These are phyloP conservation scores for Lachancea kluyveri DNA, from an alignment of 805 yeast species.

Conservation along the genomic window DNA sequence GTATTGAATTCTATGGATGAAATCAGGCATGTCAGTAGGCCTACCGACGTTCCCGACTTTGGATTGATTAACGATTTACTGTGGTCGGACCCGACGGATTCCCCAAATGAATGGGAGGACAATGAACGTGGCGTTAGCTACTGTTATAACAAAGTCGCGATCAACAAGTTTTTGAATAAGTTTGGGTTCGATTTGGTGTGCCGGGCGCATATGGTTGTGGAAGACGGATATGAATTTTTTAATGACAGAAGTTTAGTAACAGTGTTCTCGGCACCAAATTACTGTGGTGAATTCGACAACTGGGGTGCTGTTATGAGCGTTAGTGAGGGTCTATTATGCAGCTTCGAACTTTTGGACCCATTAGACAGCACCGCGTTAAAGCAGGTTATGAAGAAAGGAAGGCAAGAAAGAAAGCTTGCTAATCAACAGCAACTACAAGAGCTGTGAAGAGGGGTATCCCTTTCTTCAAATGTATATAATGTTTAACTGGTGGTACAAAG, in stretches of 20 bases:
- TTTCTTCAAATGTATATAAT: no score
- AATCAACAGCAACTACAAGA: slow-evolving; percentile 27
- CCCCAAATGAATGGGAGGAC: slow-evolving; percentile 60
- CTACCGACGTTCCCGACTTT: slow-evolving; percentile 78
- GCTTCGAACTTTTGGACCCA: slow-evolving; percentile 91
- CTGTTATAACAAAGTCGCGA: slow-evolving; percentile 67
- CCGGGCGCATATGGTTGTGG: slow-evolving; percentile 86
- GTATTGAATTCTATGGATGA: slow-evolving; percentile 58
- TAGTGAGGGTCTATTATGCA: slow-evolving; percentile 83
- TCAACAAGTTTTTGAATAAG: slow-evolving; percentile 57
- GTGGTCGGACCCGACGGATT: slow-evolving; percentile 77
- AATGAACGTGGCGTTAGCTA: slow-evolving; percentile 82
- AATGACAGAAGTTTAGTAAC: slow-evolving; percentile 70
- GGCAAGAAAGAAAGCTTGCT: slow-evolving; percentile 73
- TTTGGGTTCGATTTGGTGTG: slow-evolving; percentile 74
- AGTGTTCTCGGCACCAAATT: slow-evolving; percentile 77
- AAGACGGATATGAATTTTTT: slow-evolving; percentile 82
- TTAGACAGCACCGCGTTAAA: slow-evolving; percentile 88
- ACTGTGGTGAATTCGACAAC: slow-evolving; percentile 51
- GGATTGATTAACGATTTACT: slow-evolving; percentile 72
- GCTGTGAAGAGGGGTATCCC: no score
- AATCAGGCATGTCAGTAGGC: slow-evolving; percentile 65
- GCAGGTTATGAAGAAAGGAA: slow-evolving; percentile 92
- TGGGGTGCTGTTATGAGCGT: slow-evolving; percentile 99
- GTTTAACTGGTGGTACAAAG: no score